Base-by-base conservation (phyloP, 371 early-diverging fungal genomes). In the Coemansia sp. region DNA sequence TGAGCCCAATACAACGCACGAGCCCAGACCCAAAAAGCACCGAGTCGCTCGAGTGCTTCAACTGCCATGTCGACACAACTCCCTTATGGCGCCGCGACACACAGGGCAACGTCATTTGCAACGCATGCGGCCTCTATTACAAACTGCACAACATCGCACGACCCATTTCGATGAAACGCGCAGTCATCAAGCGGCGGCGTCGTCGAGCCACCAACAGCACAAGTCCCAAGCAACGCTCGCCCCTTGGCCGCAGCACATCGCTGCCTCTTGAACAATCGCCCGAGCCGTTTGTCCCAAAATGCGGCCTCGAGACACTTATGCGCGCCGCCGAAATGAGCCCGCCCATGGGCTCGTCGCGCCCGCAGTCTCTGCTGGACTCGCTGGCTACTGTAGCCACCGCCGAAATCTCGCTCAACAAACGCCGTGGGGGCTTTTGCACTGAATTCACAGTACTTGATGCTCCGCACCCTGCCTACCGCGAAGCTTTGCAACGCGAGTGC, bases 51-150 rank as follows among this genome's bases (percentile, higher is more conserved):
- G 41, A 44, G 7, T 97, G 97, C 80, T 86, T 86, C 61, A 96
- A 97, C 77, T 97, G 97, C 80, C 79, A 84, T 6, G 92, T 92
- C 5, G 89, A 86, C 6, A 83, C 82, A 23, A 98, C 99, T 0
- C 96, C 98, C 0, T 86, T 96, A 19, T 99, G 99, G 99, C 85
- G 99, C 40, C 84, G 96, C 58, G 91, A 92, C 69, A 82, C 81
- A 17, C 85, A 87, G 29, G 94, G 93, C 41, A 84, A 88, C 39
- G 82, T 85, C 49, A 80, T 95, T 49, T 97, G 98, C 82, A 97
- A 96, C 80, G 96, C 97, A 0, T 97, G 97, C 78, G 97, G 97
- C 8, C 82, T 98, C 59, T 97, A 97, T 83, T 90, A 81, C 60
- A 78, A 84, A 82, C 83, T 72, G 19, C 70, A 78, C 69, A 58